Evolutionary conservation across 495 filamentous ascomycete species (phyloP).

Genomic region (Talaromyces proteolyticus): DNA sequence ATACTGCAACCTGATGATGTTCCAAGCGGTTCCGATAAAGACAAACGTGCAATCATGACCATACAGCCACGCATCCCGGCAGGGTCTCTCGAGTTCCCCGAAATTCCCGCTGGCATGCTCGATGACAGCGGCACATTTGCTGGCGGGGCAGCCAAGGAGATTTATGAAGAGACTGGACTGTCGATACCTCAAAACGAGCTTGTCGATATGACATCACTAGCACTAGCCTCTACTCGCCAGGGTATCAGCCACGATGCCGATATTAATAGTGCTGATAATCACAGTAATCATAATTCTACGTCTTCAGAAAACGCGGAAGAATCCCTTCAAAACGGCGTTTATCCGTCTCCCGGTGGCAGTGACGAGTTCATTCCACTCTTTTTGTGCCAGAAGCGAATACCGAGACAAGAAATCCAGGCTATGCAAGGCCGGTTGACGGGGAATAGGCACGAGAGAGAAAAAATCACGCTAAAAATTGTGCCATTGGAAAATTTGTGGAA

Average conservation of each 20-base stretch:
- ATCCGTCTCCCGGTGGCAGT: constrained; percentile 72
- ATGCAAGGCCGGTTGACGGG: constrained; percentile 76
- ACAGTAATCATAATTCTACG: too few relatives aligned
- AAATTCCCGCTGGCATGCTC: constrained; percentile 88
- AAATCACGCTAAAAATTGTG: constrained; percentile 73
- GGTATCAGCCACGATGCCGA: neutral
- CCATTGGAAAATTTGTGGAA: constrained; percentile 69
- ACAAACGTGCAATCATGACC: constrained; percentile 71
- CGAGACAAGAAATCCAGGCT: constrained; percentile 54
- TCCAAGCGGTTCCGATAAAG: constrained; percentile 20
- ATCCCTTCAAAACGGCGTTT: constrained; percentile 57
- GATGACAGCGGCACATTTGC: constrained; percentile 71
- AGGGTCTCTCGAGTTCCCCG: constrained; percentile 66
- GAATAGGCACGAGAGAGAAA: constrained; percentile 71
- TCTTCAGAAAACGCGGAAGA: constrained; percentile 22
- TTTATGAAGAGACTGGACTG: constrained; percentile 73
- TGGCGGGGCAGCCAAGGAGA: constrained; percentile 75
- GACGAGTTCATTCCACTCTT: constrained; percentile 84
- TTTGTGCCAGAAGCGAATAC: constrained; percentile 63
- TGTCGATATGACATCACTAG: constrained; percentile 63
- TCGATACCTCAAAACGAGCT: constrained; percentile 50
- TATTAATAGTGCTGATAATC: too few relatives aligned
- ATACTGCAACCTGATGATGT: constrained; percentile 70
- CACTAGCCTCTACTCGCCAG: constrained; percentile 26
- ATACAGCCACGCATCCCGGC: constrained; percentile 80